Conservation (phyloP, 306 rosid species). For the Abrus precatorius region DNA sequence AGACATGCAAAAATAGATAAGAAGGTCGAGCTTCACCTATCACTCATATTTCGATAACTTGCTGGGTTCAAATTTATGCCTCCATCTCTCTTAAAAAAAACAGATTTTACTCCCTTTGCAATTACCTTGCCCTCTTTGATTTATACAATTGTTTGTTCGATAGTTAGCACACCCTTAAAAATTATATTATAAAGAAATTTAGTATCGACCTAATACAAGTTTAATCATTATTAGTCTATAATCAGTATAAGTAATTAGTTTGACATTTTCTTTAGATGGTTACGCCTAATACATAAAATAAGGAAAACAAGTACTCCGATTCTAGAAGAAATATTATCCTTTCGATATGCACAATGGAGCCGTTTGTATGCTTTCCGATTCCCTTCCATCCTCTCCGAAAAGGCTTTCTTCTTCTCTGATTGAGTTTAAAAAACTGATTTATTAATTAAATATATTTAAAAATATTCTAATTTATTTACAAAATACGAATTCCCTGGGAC, state of each 20-base stretch:
- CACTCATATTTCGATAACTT: background rate
- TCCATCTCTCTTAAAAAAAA: background rate
- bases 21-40: background rate
- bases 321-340: background rate
- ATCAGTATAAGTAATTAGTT: background rate
- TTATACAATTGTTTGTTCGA: background rate
- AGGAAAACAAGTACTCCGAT: background rate
- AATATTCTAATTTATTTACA: too few species aligned
- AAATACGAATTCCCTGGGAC: too few species aligned
- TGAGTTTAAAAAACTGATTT: too few species aligned
- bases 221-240: background rate
- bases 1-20: background rate
- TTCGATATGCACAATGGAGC: conserved; percentile 25
- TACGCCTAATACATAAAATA: background rate
- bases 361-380: conserved; percentile 7
- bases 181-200: too few species aligned
- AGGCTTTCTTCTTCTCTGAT: too few species aligned
- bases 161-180: background rate
- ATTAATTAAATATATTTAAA: too few species aligned
- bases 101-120: background rate
- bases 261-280: background rate
- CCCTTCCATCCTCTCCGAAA: background rate
- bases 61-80: conserved; percentile 35
- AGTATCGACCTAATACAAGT: too few species aligned
- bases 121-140: background rate